Conservation (phyloP, 2,329 filamentous ascomycete genomes). For the Tolypocladium album region DNA sequence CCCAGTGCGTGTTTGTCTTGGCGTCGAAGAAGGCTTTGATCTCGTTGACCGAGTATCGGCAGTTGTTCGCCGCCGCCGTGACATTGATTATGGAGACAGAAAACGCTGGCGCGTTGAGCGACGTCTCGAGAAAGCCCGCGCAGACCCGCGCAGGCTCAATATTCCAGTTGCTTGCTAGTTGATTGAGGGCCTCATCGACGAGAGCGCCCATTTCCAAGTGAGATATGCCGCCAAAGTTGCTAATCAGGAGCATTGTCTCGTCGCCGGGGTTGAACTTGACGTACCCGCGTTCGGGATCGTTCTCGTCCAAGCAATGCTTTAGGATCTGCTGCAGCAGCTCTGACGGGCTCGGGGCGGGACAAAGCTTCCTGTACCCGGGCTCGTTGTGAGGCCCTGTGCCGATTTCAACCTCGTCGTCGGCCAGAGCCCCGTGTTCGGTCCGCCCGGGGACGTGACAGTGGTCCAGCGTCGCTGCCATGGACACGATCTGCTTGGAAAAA, state of each 20-base stretch:
- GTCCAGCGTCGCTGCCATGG: constrained; percentile 47
- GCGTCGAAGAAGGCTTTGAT: constrained; percentile 56
- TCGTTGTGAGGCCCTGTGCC: constrained; percentile 60
- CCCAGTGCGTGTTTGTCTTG: constrained; percentile 47
- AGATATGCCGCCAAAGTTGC: constrained; percentile 50
- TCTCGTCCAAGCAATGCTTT: constrained; percentile 46
- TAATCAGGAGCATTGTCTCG: constrained; percentile 42
- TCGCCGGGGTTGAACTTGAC: constrained; percentile 35
- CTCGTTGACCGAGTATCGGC: constrained; percentile 34
- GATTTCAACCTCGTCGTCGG: constrained; percentile 44
- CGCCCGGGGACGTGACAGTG: constrained; percentile 50
- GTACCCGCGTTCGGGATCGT: constrained; percentile 37
- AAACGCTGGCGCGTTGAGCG: constrained; percentile 61
- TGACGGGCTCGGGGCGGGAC: constrained; percentile 35
- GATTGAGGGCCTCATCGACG: constrained; percentile 40
- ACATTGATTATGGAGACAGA: constrained; percentile 56
- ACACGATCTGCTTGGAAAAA: constrained; percentile 40
- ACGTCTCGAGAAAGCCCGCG: constrained; percentile 58
- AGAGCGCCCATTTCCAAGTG: constrained; percentile 45
- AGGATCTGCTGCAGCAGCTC: constrained; percentile 48
- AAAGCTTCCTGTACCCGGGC: constrained; percentile 47
- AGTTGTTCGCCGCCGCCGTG: constrained; percentile 32
- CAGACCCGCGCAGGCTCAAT: constrained; percentile 44
- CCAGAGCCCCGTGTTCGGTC: constrained; percentile 35
- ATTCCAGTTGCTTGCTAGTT: constrained; percentile 35